Conservation (phyloP, 1,139 yeast species). For the Taphrina communis region DNA sequence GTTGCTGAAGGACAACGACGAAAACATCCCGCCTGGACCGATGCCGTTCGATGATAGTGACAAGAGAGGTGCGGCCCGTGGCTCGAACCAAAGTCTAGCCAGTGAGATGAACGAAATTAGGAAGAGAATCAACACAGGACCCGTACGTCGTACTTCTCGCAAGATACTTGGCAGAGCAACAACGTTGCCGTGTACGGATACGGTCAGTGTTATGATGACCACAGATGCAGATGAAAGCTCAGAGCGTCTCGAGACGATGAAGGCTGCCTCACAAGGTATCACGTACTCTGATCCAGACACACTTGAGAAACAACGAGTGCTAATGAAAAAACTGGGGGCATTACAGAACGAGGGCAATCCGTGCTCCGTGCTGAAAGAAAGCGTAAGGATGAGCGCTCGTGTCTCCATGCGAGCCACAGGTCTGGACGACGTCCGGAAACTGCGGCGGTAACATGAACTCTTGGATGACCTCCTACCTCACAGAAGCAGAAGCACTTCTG, state of each 20-base stretch:
- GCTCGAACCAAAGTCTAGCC: slow-evolving; percentile 6
- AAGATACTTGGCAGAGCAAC: slow-evolving; percentile 24
- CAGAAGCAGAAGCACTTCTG: no score
- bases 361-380: neutral
- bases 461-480: no score
- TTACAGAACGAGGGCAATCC: neutral
- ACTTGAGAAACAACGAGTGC: slow-evolving; percentile 2
- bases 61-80: neutral
- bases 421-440: slow-evolving; percentile 15
- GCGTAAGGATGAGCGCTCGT: neutral
- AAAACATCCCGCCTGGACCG: slow-evolving; percentile 1
- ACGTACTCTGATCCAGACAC: slow-evolving; percentile 28
- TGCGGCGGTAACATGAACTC: slow-evolving; percentile 2
- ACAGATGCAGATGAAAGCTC: slow-evolving; percentile 7
- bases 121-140: slow-evolving; percentile 18
- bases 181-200: slow-evolving; percentile 8
- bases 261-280: slow-evolving; percentile 18
- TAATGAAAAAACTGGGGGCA: slow-evolving; percentile 12
- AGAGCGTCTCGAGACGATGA: neutral
- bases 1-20: neutral
- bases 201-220: slow-evolving; percentile 3
- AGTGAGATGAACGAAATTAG: slow-evolving; percentile 26
- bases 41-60: neutral
- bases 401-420: slow-evolving; percentile 21
- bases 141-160: slow-evolving; percentile 21